These are phyloP conservation scores for Phytophthora cajani DNA, from an alignment of 352 stramenopile species.

Conservation along the genomic window DNA sequence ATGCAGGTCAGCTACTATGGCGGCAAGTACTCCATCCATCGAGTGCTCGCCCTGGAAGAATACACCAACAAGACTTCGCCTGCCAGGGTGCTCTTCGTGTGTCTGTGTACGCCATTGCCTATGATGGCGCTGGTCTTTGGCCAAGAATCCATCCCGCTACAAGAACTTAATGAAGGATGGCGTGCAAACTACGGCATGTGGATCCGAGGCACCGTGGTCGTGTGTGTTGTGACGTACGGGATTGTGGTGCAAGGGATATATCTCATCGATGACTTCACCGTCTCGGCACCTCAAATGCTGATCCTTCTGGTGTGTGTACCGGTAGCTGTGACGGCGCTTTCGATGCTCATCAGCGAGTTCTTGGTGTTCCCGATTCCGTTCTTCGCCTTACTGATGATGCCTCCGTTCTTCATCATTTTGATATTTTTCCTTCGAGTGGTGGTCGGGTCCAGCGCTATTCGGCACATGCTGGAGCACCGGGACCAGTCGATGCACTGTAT, in stretches of 20 bases:
- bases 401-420: conserved; percentile 19
- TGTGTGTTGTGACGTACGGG: conserved; percentile 15
- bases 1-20: conserved; percentile 40
- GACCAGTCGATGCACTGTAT: conserved; percentile 21
- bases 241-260: conserved; percentile 21
- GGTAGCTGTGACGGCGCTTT: neutral
- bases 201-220: conserved; percentile 23
- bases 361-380: conserved; percentile 38
- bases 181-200: conserved; percentile 23
- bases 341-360: conserved; percentile 13
- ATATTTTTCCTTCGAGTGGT: conserved; percentile 17
- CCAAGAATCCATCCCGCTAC: conserved; percentile 27
- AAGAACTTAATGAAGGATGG: conserved; percentile 20
- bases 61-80: conserved; percentile 19
- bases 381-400: conserved; percentile 14
- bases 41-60: conserved; percentile 27
- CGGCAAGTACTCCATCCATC: conserved; percentile 35
- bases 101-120: conserved; percentile 13
- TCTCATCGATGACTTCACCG: conserved; percentile 21
- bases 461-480: conserved; percentile 14
- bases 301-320: conserved; percentile 11
- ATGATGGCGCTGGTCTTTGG: conserved; percentile 21
- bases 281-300: conserved; percentile 11
- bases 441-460: conserved; percentile 5
- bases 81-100: conserved; percentile 13